These are phyloP conservation scores for Paramecium biaurelia DNA, from an alignment of 73 alveolate species.

Conservation along the genomic window DNA sequence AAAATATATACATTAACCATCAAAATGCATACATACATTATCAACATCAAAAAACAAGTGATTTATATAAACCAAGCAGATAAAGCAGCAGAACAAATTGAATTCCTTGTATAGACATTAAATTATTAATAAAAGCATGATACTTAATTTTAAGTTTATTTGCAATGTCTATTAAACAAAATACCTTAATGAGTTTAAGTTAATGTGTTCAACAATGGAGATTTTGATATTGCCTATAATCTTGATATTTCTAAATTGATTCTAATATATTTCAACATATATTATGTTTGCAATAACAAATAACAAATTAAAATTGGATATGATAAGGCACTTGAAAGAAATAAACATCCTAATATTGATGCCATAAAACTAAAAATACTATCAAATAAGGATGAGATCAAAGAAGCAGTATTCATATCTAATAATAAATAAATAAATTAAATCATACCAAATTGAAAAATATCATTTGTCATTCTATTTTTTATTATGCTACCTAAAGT, in stretches of 20 bases:
- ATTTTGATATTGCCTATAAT: constrained; percentile 1
- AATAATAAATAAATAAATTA: neutral
- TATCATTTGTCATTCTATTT: constrained; percentile 40
- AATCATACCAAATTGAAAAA: constrained; percentile 3
- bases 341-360: neutral
- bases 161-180: neutral
- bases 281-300: neutral
- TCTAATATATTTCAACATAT: neutral
- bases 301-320: neutral
- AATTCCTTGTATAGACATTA: neutral
- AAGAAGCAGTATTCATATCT: constrained; percentile 27
- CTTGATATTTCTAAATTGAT: constrained; percentile 2
- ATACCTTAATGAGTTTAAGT: constrained; percentile 32
- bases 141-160: neutral
- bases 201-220: neutral
- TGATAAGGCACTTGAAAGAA: neutral
- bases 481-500: neutral
- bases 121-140: neutral
- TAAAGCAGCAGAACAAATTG: neutral
- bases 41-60: neutral
- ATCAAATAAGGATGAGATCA: neutral
- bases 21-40: neutral
- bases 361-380: neutral
- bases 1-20: neutral
- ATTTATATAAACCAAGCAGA: neutral